Evolutionary conservation across 192 early-diverging fungal genomes (phyloP).

Genomic region (Powellomyces hirtus): DNA sequence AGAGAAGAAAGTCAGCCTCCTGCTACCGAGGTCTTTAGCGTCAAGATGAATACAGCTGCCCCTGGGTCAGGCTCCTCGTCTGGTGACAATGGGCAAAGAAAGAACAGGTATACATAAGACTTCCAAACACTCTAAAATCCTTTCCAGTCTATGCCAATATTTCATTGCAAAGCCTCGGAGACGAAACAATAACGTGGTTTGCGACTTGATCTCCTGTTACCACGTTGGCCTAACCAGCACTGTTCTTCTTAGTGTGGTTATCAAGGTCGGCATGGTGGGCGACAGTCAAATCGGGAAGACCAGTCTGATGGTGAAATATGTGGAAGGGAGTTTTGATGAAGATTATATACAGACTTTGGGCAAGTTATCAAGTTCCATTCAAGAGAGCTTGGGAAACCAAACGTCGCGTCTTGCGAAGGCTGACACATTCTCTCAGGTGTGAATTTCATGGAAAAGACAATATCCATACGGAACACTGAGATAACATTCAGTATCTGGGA

Average conservation of each 20-base stretch:
- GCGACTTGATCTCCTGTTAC: neutral
- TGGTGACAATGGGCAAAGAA: neutral
- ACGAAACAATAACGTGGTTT: neutral
- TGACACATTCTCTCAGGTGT: slow-evolving; percentile 70
- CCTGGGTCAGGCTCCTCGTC: slow-evolving; percentile 4
- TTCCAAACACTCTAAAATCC: neutral
- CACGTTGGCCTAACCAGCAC: neutral
- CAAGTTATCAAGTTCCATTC: too few species aligned
- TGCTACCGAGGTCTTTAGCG: too few species aligned
- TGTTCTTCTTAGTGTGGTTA: slow-evolving; percentile 59
- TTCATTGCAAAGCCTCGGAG: neutral
- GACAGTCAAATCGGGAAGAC: slow-evolving; percentile 97
- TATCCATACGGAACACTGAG: slow-evolving; percentile 82
- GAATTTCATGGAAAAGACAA: slow-evolving; percentile 96
- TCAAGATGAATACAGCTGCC: slow-evolving; percentile 11
- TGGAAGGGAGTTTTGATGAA: slow-evolving; percentile 91
- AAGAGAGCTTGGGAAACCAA: too few species aligned
- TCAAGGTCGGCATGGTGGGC: slow-evolving; percentile 96
- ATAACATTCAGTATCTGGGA: slow-evolving; percentile 99
- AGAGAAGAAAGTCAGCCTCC: too few species aligned
- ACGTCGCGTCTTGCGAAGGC: too few species aligned
- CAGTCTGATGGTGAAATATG: slow-evolving; percentile 95
- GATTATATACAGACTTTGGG: slow-evolving; percentile 95
- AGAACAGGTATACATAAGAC: slow-evolving; percentile 7
- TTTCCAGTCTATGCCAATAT: neutral